phyloP scores from a whole-genome alignment of 2,329 filamentous ascomycete species.

The Trichoderma sp. region DNA sequence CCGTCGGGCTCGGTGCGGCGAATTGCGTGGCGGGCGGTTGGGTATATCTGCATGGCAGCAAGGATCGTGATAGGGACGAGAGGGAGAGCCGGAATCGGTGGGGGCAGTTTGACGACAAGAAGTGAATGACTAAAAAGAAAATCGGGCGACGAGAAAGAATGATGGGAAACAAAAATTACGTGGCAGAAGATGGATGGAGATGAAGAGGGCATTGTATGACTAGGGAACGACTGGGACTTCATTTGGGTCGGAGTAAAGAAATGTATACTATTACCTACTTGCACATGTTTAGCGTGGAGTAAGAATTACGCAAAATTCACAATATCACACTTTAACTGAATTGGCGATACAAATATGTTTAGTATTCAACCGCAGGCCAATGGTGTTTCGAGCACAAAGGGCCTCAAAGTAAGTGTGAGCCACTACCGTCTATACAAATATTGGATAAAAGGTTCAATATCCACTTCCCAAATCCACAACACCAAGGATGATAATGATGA shows the following conservation, averaged over 20 bases:
- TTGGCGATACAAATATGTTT: not conserved
- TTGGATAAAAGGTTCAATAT: not conserved
- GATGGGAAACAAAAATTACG: not conserved
- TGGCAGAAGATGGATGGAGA: not conserved
- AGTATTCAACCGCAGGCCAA: not conserved
- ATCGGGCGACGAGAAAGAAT: no score
- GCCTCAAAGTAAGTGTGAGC: not conserved
- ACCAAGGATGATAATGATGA: not conserved
- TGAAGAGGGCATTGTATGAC: not conserved
- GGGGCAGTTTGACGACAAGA: constrained; percentile 35
- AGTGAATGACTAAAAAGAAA: not conserved
- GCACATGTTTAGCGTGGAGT: not conserved
- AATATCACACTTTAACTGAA: not conserved
- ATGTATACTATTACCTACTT: not conserved
- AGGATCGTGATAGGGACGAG: constrained; percentile 50
- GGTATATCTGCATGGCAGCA: constrained; percentile 54
- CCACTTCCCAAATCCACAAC: not conserved
- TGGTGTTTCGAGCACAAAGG: not conserved
- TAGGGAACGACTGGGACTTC: not conserved
- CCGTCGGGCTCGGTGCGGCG: constrained; percentile 50
- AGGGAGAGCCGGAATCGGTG: constrained; percentile 54
- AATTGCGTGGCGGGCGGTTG: constrained; percentile 54
- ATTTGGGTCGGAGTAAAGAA: not conserved
- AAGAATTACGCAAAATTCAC: not conserved
- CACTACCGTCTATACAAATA: not conserved